Evolutionary conservation across 768 basidiomycete species (phyloP).

Genomic region (Rhizopogon roseolus): DNA sequence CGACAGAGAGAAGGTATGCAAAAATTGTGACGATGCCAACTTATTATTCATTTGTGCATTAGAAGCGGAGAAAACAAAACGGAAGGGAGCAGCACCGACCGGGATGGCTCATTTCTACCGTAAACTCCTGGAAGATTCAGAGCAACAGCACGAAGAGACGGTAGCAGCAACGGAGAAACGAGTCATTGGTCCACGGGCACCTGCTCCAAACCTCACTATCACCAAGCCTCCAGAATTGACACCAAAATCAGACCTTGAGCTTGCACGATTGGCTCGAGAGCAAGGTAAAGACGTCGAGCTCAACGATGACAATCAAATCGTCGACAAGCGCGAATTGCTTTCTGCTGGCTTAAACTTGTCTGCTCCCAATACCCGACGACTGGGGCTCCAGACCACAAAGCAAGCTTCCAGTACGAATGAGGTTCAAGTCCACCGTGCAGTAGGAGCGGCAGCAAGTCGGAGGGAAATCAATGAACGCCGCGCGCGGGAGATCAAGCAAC

Average conservation of each 20-base stretch:
- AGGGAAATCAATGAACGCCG: constrained; percentile 84
- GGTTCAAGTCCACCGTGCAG: constrained; percentile 62
- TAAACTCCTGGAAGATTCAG: constrained; percentile 71
- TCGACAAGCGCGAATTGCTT: constrained; percentile 91
- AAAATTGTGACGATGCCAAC: not conserved
- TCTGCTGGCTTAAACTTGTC: constrained; percentile 91
- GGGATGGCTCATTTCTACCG: constrained; percentile 88
- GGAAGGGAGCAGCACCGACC: constrained; percentile 48
- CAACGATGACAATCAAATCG: constrained; percentile 96
- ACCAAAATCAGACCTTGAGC: constrained; percentile 65
- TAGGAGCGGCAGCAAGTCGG: constrained; percentile 75
- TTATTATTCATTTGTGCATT: not conserved
- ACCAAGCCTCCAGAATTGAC: constrained; percentile 63
- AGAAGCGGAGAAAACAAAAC: constrained; percentile 58
- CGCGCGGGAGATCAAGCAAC: constrained; percentile 67
- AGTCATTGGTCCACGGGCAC: constrained; percentile 58
- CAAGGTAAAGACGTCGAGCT: constrained; percentile 86
- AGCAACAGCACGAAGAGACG: constrained; percentile 80
- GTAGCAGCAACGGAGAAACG: constrained; percentile 67
- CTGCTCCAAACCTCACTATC: constrained; percentile 67
- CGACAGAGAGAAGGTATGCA: constrained; percentile 75
- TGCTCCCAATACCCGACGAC: constrained; percentile 70
- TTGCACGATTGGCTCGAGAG: constrained; percentile 62
- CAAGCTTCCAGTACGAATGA: constrained; percentile 20
- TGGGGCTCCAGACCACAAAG: constrained; percentile 41